Evolutionary conservation across 2,329 filamentous ascomycete species (phyloP).

Genomic region (Penicillium sp.): DNA sequence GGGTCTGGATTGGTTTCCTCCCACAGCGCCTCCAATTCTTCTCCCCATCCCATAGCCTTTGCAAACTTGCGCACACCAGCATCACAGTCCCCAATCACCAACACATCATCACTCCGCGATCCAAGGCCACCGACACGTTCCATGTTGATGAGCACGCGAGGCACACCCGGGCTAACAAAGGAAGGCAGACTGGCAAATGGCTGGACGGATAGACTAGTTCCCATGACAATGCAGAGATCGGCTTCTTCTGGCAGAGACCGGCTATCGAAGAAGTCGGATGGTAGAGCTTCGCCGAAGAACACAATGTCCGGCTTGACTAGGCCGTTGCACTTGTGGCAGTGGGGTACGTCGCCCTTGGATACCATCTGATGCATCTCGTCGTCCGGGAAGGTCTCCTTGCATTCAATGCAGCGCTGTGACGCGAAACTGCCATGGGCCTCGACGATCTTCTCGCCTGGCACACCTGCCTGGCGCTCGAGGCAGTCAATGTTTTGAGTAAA

Average conservation of each 20-base stretch:
- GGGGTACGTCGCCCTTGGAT: conserved; percentile 65
- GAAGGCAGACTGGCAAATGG: conserved; percentile 82
- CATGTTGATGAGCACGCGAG: conserved; percentile 83
- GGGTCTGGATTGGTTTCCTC: conserved; percentile 63
- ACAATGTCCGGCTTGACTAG: conserved; percentile 93
- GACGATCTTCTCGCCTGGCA: conserved; percentile 76
- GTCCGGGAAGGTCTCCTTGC: conserved; percentile 69
- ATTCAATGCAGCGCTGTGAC: conserved; percentile 86
- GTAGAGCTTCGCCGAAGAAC: conserved; percentile 81
- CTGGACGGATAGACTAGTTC: conserved; percentile 82
- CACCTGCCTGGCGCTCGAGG: conserved; percentile 81
- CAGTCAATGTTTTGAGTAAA: conserved; percentile 99
- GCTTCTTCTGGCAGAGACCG: conserved; percentile 58
- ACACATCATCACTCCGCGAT: conserved; percentile 75
- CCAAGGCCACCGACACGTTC: conserved; percentile 80
- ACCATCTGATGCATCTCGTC: conserved; percentile 72
- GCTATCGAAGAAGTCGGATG: conserved; percentile 63
- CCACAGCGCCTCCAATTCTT: conserved; percentile 80
- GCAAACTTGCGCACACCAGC: conserved; percentile 75
- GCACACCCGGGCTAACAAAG: conserved; percentile 60
- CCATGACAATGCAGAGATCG: conserved; percentile 80
- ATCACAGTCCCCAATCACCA: conserved; percentile 81
- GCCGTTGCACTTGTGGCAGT: conserved; percentile 69
- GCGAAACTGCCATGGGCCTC: conserved; percentile 97
- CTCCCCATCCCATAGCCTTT: conserved; percentile 75